These are phyloP conservation scores for Balansia obtecta DNA, from an alignment of 2,329 filamentous ascomycete genomes.

Conservation along the genomic window DNA sequence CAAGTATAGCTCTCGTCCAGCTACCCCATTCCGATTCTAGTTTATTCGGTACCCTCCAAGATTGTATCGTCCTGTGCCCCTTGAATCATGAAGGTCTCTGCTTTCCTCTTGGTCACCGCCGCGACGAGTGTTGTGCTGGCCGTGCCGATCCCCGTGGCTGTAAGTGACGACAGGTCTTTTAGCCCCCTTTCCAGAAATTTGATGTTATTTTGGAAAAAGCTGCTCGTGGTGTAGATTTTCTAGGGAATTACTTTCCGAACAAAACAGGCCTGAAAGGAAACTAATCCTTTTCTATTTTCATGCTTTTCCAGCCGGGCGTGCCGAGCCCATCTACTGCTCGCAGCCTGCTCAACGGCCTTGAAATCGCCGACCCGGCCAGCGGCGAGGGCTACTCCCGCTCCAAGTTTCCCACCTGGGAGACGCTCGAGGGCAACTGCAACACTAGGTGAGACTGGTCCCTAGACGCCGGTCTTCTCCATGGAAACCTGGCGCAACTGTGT, in stretches of 20 bases:
- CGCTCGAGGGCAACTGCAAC: slow-evolving; percentile 54
- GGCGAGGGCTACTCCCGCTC: slow-evolving; percentile 49
- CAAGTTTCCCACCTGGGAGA: slow-evolving; percentile 61
- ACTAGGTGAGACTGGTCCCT: slow-evolving; percentile 32
- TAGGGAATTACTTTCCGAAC: too few relatives aligned
- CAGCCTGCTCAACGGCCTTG: slow-evolving; percentile 44
- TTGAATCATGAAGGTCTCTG: slow-evolving; percentile 19
- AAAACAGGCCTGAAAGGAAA: too few relatives aligned
- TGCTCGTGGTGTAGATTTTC: too few relatives aligned
- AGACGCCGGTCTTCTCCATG: too few relatives aligned
- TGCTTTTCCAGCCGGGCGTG: slow-evolving; percentile 39
- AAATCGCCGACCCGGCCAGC: slow-evolving; percentile 41
- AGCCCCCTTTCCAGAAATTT: background rate
- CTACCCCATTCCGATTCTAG: too few relatives aligned
- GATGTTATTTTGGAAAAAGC: too few relatives aligned
- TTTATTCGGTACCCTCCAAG: background rate
- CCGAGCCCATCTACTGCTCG: slow-evolving; percentile 46
- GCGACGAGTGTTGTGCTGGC: slow-evolving; percentile 15
- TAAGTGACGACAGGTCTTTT: slow-evolving; percentile 6
- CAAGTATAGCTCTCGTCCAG: too few relatives aligned
- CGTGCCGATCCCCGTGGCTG: slow-evolving; percentile 15
- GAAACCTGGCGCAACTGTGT: too few relatives aligned
- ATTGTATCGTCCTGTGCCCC: background rate
- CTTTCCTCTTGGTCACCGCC: slow-evolving; percentile 14
- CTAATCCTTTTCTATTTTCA: too few relatives aligned